Evolutionary conservation across 2,329 filamentous ascomycete genomes (phyloP).

Genomic region (Sporothrix luriei): DNA sequence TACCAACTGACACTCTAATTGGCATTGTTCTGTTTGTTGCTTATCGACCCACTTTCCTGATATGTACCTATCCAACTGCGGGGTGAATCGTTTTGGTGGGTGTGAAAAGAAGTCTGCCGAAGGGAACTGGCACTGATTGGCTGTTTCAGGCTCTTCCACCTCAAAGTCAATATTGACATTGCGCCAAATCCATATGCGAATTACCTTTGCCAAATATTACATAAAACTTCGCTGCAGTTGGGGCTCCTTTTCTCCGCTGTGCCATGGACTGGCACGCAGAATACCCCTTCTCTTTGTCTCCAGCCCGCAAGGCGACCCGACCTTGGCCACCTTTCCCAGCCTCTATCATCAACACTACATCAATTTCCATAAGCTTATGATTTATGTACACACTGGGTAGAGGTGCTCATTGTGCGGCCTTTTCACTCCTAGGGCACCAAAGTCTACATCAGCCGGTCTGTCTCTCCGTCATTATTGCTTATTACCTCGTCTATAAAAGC

Average conservation of each 20-base stretch:
- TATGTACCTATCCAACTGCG: constrained; percentile 6
- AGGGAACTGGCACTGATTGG: neutral
- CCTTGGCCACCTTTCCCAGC: neutral
- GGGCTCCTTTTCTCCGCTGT: neutral
- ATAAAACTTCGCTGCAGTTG: neutral
- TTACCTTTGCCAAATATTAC: neutral
- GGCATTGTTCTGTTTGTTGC: constrained; percentile 8
- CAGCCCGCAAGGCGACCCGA: neutral
- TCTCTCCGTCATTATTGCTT: neutral
- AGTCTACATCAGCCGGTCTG: neutral
- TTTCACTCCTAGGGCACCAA: neutral
- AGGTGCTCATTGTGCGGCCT: neutral
- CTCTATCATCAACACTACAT: neutral
- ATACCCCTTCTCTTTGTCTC: neutral
- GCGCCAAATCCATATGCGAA: neutral
- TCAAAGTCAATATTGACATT: constrained; percentile 19
- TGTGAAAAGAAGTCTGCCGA: neutral
- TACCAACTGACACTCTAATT: constrained; percentile 15
- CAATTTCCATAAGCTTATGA: neutral
- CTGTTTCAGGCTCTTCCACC: neutral
- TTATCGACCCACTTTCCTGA: neutral
- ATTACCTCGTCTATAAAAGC: neutral
- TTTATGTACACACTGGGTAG: neutral
- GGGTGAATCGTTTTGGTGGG: neutral
- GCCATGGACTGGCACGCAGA: neutral